phyloP scores from a whole-genome alignment of 2,329 filamentous ascomycete species.

The Paecilomyces fulvus region DNA sequence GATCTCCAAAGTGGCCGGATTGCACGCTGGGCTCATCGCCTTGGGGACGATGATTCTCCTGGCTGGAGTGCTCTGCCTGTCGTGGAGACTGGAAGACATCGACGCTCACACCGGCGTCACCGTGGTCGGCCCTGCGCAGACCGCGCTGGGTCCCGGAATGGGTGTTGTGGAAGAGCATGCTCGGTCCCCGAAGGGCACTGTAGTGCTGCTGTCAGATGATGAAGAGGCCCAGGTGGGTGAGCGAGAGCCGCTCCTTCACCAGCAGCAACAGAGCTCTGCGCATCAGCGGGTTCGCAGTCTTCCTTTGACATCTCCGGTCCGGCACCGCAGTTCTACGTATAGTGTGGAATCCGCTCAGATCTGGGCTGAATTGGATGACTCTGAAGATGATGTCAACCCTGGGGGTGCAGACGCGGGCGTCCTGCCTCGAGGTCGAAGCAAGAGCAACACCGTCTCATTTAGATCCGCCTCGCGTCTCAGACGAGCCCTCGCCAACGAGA shows the following conservation, averaged over 20 bases:
- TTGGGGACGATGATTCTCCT: slow-evolving; percentile 81
- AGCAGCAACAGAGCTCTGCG: slow-evolving; percentile 15
- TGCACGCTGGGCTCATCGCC: slow-evolving; percentile 65
- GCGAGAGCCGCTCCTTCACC: slow-evolving; percentile 30
- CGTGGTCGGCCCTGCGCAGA: slow-evolving; percentile 48
- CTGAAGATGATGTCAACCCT: slow-evolving; percentile 37
- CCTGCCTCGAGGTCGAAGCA: not conserved
- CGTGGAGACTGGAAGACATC: slow-evolving; percentile 79
- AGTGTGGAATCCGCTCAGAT: slow-evolving; percentile 68
- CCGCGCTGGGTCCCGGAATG: slow-evolving; percentile 70
- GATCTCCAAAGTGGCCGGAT: slow-evolving; percentile 64
- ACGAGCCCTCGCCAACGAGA: not conserved
- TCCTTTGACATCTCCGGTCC: slow-evolving; percentile 18
- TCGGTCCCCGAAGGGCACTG: slow-evolving; percentile 16
- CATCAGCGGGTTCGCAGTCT: slow-evolving; percentile 28
- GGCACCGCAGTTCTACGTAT: slow-evolving; percentile 42
- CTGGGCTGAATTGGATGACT: slow-evolving; percentile 80
- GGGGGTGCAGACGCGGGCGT: slow-evolving; percentile 9
- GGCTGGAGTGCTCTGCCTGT: slow-evolving; percentile 79
- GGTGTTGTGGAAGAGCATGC: slow-evolving; percentile 60
- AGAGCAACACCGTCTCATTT: not conserved
- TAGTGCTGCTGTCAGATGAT: slow-evolving; percentile 16
- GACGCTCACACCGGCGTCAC: slow-evolving; percentile 27
- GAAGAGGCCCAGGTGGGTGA: slow-evolving; percentile 35
- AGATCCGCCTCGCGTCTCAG: not conserved